Conservation (phyloP, 2,329 filamentous ascomycete species). For the Colletotrichum horii region DNA sequence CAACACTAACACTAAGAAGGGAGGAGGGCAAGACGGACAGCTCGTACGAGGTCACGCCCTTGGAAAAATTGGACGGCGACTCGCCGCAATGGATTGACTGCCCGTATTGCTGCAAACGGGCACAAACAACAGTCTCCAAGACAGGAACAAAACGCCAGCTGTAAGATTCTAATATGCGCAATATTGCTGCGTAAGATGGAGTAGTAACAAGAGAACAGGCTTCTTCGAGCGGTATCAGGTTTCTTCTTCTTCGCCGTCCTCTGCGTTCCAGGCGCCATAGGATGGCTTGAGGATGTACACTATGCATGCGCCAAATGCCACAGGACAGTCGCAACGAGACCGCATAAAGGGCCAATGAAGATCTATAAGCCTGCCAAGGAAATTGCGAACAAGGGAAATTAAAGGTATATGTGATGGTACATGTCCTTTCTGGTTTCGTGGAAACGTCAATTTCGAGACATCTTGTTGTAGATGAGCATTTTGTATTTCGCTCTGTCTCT, state of each 20-base stretch:
- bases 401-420: background rate
- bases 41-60: background rate
- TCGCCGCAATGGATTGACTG: background rate
- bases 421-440: fast-evolving
- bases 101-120: background rate
- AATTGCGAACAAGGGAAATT: fast-evolving
- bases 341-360: background rate
- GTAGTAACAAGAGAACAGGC: fast-evolving
- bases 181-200: fast-evolving
- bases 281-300: background rate
- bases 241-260: background rate
- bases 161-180: fast-evolving
- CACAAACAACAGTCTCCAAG: background rate
- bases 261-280: background rate
- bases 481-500: background rate
- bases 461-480: too few species aligned
- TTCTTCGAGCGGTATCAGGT: background rate
- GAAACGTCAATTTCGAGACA: background rate
- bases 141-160: background rate
- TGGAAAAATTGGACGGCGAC: background rate
- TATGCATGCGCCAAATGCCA: background rate
- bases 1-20: background rate
- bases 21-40: background rate
- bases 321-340: background rate
- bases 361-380: background rate